These are phyloP conservation scores for Aureobasidium namibiae DNA, from an alignment of 2,329 filamentous ascomycete genomes.

Conservation along the genomic window DNA sequence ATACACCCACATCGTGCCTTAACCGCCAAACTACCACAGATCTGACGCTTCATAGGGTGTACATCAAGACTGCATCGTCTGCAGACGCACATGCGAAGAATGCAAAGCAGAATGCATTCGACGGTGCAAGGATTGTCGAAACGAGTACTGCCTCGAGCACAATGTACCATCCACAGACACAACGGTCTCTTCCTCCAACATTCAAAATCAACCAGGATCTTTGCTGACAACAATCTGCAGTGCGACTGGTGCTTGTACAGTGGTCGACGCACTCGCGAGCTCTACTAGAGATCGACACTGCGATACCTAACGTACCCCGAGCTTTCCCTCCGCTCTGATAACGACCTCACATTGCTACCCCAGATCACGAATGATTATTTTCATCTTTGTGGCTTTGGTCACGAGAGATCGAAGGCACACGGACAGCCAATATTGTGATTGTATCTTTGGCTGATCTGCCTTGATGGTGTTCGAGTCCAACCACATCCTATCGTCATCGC, in stretches of 20 bases:
- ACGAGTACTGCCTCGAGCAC: constrained; percentile 75
- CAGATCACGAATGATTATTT: not conserved
- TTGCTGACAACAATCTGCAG: constrained; percentile 15
- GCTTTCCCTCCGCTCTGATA: not conserved
- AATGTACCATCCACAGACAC: constrained; percentile 72
- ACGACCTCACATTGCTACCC: not conserved
- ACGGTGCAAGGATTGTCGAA: constrained; percentile 62
- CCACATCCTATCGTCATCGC: not conserved
- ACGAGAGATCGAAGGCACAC: not conserved
- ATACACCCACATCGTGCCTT: constrained; percentile 21
- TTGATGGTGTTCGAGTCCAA: not conserved
- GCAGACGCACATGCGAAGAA: constrained; percentile 67
- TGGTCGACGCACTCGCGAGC: constrained; percentile 29
- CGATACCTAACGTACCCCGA: not conserved
- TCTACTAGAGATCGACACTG: constrained; percentile 20
- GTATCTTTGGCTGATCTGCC: not conserved
- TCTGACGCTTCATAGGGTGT: constrained; percentile 37
- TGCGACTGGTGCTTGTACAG: constrained; percentile 32
- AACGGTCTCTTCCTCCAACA: constrained; percentile 27
- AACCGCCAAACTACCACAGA: not conserved
- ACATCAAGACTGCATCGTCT: constrained; percentile 75
- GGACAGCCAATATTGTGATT: not conserved
- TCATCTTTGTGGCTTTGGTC: not conserved
- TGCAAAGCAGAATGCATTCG: constrained; percentile 68
- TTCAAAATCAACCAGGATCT: not conserved